Base-by-base conservation (phyloP, 2,329 filamentous ascomycete species). In the Exophiala lecanii-corni region DNA sequence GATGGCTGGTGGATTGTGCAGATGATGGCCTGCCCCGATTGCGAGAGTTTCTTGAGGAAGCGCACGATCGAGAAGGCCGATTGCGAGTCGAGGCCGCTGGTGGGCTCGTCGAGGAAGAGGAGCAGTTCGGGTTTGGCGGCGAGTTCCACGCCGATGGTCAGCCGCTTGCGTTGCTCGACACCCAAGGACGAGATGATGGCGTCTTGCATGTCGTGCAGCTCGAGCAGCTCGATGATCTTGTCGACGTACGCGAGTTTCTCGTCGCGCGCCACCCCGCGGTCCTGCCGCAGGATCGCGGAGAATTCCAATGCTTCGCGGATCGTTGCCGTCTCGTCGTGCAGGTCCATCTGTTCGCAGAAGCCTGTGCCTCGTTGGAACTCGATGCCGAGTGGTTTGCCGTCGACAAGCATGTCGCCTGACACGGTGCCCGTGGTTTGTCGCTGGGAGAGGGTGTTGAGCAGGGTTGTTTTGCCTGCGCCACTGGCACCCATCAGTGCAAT, bases 381-480 rank as follows among this genome's bases (percentile, higher is more conserved):
- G 2, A 72, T 62, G 0, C 74, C 76, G 0, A 85, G 70, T 1
- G 72, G 64, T 32, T 73, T 73, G 1, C 82, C 83, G 55, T 86
- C 82, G 6, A 87, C 80, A n/a, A 84, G 70, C 73, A 87, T 82
- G 36, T 83, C 75, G 9, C 84, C 84, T n/a, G 66, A 64, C 2
- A 84, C 71, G 9, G 82, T 72, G 43, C 83, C 81, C 41, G 70
- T 73, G 12, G 70, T 80, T 59, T 88, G 82, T 2, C 86, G 77
- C 57, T 89, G 84, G 0, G 85, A 81, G 2, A 86, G 65, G 0
- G 84, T 87, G 62, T 92, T 89, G 13, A 94, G 71, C 0, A 94
- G 68, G 0, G 87, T 92, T 0, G 86, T 89, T 66, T 94, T 94
- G 9, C 87, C 88, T 6, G 88, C 87, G 32, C 85, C 86, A 3